Base-by-base conservation (phyloP, 768 basidiomycete genomes). In the Ramaria sp. region DNA sequence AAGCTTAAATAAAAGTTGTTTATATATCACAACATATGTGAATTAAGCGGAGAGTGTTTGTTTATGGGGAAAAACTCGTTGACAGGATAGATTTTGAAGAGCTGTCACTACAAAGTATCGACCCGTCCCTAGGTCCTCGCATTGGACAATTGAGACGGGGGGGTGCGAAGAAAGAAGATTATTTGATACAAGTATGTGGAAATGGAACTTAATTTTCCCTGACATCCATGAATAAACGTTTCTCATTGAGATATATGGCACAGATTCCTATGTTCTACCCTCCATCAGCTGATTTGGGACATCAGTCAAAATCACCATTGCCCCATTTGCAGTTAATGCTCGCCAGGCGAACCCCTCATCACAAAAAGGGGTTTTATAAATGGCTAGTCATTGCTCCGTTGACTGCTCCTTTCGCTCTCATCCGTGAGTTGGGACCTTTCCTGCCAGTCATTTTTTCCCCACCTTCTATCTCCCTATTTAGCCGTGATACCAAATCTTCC, bases 401-500 rank as follows among this genome's bases (percentile, higher is more conserved):
- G 16, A 90, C 86, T 3, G 71, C 79, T n/a, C 88, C 88, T 1
- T 80, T 91, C 60, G 75, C 77, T 69, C 62, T 91, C 50, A 77
- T 91, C 60, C 88, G 88, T 89, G 62, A 54, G 88, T 70, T 34
- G 28, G 9, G 56, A n/a, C 24, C 8, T 1, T 47, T 51, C 22
- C 36, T 39, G 49, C 41, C 34, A 41, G 13, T 39, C 37, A 3
- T 39, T 55, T 51, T 24, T n/a, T 30, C 12, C 25, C 52, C 42
- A n/a, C 15, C 24, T 15, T 56, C 39, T 2, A n/a, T n/a, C 37
- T 32, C 15, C 25, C 41, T 18, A 10, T 27, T 16, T 56, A 90
- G 88, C 88, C 24, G 63, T 90, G 42, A 79, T 90, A 67, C 88
- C 88, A 28, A 91, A 91, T 64, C 66, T 91, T 20, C 88, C 88